Evolutionary conservation across 2,329 filamentous ascomycete species (phyloP).

Genomic region (Penicillium sp.): DNA sequence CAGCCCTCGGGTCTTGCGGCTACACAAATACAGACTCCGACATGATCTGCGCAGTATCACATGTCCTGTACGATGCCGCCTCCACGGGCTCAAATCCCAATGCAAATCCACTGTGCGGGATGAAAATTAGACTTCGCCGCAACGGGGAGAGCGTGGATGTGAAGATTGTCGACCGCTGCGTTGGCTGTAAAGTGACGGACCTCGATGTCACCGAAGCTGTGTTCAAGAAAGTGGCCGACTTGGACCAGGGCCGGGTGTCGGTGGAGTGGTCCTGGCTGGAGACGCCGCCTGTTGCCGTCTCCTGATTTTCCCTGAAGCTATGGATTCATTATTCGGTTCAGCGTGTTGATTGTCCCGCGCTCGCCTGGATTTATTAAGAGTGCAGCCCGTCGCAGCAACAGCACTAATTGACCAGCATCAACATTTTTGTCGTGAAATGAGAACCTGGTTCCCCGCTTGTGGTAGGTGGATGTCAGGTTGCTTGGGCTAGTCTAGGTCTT

Average conservation of each 20-base stretch:
- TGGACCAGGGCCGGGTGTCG: constrained; percentile 50
- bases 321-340: neutral
- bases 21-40: constrained; percentile 57
- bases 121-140: constrained; percentile 63
- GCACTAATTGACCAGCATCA: too few species aligned
- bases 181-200: constrained; percentile 52
- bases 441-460: too few species aligned
- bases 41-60: constrained; percentile 66
- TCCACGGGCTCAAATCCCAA: constrained; percentile 59
- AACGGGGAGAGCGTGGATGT: constrained; percentile 61
- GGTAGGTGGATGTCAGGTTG: too few species aligned
- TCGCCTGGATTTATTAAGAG: constrained; percentile 44
- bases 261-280: constrained; percentile 57
- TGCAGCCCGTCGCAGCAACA: constrained; percentile 23
- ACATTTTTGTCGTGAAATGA: too few species aligned
- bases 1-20: constrained; percentile 71
- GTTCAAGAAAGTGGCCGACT: constrained; percentile 51
- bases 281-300: constrained; percentile 32
- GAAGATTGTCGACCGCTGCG: constrained; percentile 69
- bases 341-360: constrained; percentile 30
- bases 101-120: constrained; percentile 67
- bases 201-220: constrained; percentile 54
- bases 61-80: constrained; percentile 65
- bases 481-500: too few species aligned
- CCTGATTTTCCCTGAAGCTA: neutral